Conservation (phyloP, 2,329 filamentous ascomycete genomes). For the Tolypocladium guangdongense region DNA sequence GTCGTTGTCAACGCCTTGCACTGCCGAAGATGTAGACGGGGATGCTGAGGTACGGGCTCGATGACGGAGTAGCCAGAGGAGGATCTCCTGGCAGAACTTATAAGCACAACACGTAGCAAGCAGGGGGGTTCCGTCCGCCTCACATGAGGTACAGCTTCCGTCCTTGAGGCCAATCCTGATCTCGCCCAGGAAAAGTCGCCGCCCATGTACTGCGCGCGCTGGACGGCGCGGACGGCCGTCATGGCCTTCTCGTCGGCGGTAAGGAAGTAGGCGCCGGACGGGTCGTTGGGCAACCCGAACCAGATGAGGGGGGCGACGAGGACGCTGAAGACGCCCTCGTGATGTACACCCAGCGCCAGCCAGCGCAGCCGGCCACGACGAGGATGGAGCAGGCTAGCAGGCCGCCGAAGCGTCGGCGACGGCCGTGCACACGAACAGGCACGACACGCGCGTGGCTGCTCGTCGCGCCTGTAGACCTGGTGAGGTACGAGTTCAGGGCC, state of each 20-base stretch:
- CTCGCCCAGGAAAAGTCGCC: constrained; percentile 38
- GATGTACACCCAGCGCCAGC: constrained; percentile 40
- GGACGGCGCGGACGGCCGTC: constrained; percentile 35
- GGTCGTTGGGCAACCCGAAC: constrained; percentile 36
- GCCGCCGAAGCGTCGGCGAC: constrained; percentile 29
- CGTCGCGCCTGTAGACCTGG: constrained; percentile 30
- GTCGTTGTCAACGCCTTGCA: neutral
- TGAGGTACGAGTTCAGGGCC: constrained; percentile 15
- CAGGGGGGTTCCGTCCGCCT: neutral
- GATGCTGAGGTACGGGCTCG: constrained; percentile 38
- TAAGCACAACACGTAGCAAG: too few species aligned
- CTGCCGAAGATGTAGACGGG: constrained; percentile 45
- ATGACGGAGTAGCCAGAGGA: constrained; percentile 41
- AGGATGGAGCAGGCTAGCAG: constrained; percentile 35
- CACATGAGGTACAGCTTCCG: constrained; percentile 39
- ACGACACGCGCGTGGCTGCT: constrained; percentile 43
- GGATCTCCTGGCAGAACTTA: constrained; percentile 41
- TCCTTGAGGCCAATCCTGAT: constrained; percentile 35
- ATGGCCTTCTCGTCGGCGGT: constrained; percentile 35
- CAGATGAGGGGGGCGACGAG: constrained; percentile 30
- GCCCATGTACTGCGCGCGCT: constrained; percentile 36
- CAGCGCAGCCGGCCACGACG: constrained; percentile 28
- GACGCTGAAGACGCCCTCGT: constrained; percentile 34
- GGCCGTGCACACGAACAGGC: constrained; percentile 37
- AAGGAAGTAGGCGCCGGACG: constrained; percentile 35